Conservation (phyloP, 176 grass and related monocot genomes). For the Carex cristatella region DNA sequence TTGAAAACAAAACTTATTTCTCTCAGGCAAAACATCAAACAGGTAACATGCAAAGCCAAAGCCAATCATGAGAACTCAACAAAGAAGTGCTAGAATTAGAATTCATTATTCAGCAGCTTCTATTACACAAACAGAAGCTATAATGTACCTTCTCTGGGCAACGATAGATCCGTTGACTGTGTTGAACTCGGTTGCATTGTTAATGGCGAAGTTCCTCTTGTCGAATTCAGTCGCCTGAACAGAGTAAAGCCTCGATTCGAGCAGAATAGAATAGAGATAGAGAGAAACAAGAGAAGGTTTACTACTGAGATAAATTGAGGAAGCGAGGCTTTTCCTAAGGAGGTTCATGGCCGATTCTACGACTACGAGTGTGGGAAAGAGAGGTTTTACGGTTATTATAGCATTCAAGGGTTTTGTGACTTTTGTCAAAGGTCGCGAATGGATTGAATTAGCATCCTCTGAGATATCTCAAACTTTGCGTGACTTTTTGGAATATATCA, state of each 20-base stretch:
- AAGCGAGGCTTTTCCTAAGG: conserved; percentile 6
- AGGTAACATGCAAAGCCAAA: background rate
- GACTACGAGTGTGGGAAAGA: background rate
- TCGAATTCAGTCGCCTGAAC: background rate
- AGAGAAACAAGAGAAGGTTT: background rate
- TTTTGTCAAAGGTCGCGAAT: background rate
- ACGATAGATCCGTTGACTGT: background rate
- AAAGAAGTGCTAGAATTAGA: background rate
- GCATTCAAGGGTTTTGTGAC: background rate
- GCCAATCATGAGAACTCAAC: background rate
- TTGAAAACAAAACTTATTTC: background rate
- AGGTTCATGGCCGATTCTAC: conserved; percentile 17
- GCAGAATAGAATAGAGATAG: background rate
- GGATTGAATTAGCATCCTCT: background rate
- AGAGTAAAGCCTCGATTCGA: background rate
- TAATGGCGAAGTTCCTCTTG: background rate
- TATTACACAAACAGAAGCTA: background rate
- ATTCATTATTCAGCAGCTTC: background rate
- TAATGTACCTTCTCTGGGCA: conserved; percentile 14
- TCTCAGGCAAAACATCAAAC: conserved; percentile 16
- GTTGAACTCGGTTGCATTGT: background rate
- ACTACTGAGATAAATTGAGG: conserved; percentile 2
- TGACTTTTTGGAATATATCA: no score
- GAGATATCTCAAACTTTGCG: no score
- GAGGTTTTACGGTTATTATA: background rate